Conservation (phyloP, 139 green algal genomes). For the Volvox reticuliferus region DNA sequence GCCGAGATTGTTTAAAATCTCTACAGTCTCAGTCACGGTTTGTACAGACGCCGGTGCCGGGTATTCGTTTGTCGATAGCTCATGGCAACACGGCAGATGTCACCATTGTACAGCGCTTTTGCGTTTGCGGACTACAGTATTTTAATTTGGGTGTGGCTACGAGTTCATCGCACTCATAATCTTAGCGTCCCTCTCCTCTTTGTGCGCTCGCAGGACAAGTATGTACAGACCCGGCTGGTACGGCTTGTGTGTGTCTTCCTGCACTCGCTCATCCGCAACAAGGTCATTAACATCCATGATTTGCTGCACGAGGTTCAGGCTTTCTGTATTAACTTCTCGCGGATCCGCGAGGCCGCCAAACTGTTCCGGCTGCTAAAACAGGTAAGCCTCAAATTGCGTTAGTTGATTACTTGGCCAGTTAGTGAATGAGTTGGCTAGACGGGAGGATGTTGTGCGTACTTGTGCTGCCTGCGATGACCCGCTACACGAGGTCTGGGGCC, state of each 20-base stretch:
- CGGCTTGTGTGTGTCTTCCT: slow-evolving; percentile 93
- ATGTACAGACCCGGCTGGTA: slow-evolving; percentile 90
- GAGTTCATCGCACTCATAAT: not conserved
- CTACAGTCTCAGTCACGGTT: too few relatives aligned
- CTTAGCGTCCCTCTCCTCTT: not conserved
- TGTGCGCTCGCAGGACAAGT: slow-evolving; percentile 76
- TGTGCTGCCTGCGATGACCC: too few relatives aligned
- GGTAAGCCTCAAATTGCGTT: not conserved
- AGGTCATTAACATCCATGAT: slow-evolving; percentile 77
- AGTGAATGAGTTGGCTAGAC: too few relatives aligned
- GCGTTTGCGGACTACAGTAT: too few relatives aligned
- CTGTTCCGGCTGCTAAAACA: slow-evolving; percentile 88
- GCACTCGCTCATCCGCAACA: slow-evolving; percentile 86
- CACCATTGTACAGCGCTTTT: too few relatives aligned
- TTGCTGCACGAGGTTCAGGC: slow-evolving; percentile 87
- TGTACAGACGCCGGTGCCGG: too few relatives aligned
- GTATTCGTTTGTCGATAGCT: too few relatives aligned
- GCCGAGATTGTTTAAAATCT: too few relatives aligned
- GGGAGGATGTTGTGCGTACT: too few relatives aligned
- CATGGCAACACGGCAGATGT: too few relatives aligned
- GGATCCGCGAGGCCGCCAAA: slow-evolving; percentile 87
- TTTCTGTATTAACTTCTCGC: slow-evolving; percentile 94
- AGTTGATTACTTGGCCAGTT: too few relatives aligned
- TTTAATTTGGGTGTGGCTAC: not conserved
- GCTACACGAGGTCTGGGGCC: too few relatives aligned